Evolutionary conservation across 371 early-diverging fungal species (phyloP).

Genomic region (Pancytospora philotis): DNA sequence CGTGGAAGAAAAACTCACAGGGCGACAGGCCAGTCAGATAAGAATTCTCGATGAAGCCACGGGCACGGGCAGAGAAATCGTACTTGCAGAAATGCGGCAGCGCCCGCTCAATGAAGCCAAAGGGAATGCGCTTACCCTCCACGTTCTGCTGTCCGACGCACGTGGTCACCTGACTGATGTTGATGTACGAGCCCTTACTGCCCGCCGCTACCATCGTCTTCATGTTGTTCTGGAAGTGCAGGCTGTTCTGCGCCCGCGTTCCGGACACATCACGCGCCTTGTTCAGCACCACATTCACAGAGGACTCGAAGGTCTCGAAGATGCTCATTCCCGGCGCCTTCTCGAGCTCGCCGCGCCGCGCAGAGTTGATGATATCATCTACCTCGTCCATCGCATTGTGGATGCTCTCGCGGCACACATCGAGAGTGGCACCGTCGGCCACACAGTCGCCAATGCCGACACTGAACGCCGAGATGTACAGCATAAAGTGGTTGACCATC

Average conservation of each 20-base stretch:
- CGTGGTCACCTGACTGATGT: constrained; percentile 94
- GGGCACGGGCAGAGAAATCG: constrained; percentile 84
- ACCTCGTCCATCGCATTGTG: constrained; percentile 72
- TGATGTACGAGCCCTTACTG: constrained; percentile 92
- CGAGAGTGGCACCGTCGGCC: constrained; percentile 75
- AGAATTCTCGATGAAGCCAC: constrained; percentile 95
- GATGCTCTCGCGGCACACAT: constrained; percentile 71
- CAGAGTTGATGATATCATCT: constrained; percentile 69
- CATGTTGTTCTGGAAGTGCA: constrained; percentile 85
- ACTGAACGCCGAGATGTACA: constrained; percentile 73
- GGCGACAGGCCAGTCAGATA: constrained; percentile 91
- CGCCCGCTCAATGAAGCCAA: constrained; percentile 83
- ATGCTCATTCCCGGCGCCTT: constrained; percentile 89
- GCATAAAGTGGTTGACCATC: constrained; percentile 85
- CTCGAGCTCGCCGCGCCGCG: constrained; percentile 74
- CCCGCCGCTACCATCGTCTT: constrained; percentile 95
- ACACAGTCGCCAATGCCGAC: constrained; percentile 98
- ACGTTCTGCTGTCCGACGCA: constrained; percentile 99
- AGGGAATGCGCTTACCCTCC: constrained; percentile 94
- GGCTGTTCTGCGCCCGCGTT: constrained; percentile 71
- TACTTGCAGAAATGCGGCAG: constrained; percentile 94
- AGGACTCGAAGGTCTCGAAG: constrained; percentile 83
- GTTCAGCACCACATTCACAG: constrained; percentile 74
- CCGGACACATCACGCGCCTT: constrained; percentile 89
- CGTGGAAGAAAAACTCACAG: constrained; percentile 97